These are phyloP conservation scores for Talaromyces wortmannii DNA, from an alignment of 495 filamentous ascomycete species.

Conservation along the genomic window DNA sequence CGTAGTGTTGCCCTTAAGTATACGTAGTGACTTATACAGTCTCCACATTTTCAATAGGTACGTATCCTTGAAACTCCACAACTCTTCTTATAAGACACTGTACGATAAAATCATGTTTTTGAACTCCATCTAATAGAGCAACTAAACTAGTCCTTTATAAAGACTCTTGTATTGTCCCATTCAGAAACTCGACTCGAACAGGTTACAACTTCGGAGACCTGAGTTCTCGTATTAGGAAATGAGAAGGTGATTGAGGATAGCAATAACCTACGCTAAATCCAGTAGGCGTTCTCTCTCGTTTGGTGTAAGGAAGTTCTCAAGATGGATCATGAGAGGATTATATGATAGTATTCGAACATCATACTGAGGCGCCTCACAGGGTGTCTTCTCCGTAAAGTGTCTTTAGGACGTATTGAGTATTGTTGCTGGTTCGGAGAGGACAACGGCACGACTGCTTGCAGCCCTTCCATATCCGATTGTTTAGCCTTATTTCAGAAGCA, in stretches of 20 bases:
- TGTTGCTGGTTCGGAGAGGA: neutral
- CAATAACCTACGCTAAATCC: neutral
- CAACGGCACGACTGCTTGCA: neutral
- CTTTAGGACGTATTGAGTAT: neutral
- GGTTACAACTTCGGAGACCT: too few species aligned
- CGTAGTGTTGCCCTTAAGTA: neutral
- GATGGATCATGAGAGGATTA: neutral
- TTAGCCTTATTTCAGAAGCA: neutral
- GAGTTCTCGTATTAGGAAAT: too few species aligned
- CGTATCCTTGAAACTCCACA: neutral
- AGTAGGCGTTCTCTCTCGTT: neutral
- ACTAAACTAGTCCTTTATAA: too few species aligned
- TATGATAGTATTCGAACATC: neutral
- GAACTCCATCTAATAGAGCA: too few species aligned
- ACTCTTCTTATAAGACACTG: neutral
- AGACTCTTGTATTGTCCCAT: too few species aligned
- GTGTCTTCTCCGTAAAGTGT: neutral
- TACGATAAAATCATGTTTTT: too few species aligned
- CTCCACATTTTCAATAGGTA: neutral
- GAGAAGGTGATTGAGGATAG: too few species aligned
- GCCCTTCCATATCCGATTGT: neutral
- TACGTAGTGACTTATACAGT: neutral
- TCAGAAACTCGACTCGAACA: too few species aligned
- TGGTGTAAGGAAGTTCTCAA: neutral
- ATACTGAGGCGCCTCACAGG: neutral